These are phyloP conservation scores for Penicillium mononematosum DNA, from an alignment of 495 filamentous ascomycete species.

Conservation along the genomic window DNA sequence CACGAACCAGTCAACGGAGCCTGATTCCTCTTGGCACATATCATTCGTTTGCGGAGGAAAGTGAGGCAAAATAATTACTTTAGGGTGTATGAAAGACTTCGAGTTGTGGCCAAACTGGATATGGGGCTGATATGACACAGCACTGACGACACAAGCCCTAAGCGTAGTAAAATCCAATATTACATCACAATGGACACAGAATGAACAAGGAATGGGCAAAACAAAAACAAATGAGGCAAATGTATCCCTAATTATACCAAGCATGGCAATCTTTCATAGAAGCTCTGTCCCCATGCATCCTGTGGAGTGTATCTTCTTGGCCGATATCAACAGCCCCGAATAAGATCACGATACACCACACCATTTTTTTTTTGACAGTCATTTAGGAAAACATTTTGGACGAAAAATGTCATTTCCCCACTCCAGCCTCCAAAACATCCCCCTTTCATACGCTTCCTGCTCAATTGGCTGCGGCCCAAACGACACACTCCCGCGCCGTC, in stretches of 20 bases:
- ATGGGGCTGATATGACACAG: slow-evolving; percentile 9
- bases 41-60: background rate
- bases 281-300: background rate
- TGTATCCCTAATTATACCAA: background rate
- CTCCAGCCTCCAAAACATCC: slow-evolving; percentile 47
- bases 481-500: slow-evolving; percentile 61
- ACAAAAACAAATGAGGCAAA: background rate
- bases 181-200: slow-evolving; percentile 16
- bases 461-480: slow-evolving; percentile 55
- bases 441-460: slow-evolving; percentile 62
- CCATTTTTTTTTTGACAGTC: background rate
- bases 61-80: background rate
- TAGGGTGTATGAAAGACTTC: background rate
- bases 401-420: slow-evolving; percentile 23
- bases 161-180: background rate
- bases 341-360: background rate
- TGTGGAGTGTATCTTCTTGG: slow-evolving; percentile 14
- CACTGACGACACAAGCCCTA: slow-evolving; percentile 14
- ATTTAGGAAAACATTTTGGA: background rate
- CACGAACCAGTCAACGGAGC: background rate
- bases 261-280: background rate
- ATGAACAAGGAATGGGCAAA: slow-evolving; percentile 3
- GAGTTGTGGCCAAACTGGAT: background rate
- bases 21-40: background rate
- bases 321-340: background rate